Percentiles rank a stretch among this genome's conserved stretches.
These are phyloP conservation scores for Metschnikowia similis DNA, from an alignment of 805 yeast genomes.

Conservation along the genomic window DNA sequence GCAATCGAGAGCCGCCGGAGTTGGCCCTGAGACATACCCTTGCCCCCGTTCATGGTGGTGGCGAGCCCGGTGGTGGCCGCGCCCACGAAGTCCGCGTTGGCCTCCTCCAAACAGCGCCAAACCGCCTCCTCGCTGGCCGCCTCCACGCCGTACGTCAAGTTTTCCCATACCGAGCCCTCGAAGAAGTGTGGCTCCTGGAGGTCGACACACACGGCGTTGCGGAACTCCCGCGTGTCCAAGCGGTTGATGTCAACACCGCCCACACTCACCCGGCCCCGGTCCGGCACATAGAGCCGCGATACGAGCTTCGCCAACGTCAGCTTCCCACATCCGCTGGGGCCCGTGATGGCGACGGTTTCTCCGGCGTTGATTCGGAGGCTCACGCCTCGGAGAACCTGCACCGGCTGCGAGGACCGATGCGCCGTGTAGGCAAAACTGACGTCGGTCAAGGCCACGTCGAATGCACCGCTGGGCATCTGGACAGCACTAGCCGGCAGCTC, in stretches of 20 bases:
- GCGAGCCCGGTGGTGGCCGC: conserved; percentile 55
- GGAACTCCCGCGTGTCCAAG: conserved; percentile 44
- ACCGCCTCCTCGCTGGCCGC: conserved; percentile 28
- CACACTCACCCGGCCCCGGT: conserved; percentile 38
- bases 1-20: conserved; percentile 82
- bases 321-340: conserved; percentile 90
- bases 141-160: conserved; percentile 57
- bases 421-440: conserved; percentile 49
- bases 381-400: conserved; percentile 38
- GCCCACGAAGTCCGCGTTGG: conserved; percentile 53
- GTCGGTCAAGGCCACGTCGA: conserved; percentile 28
- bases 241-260: conserved; percentile 45
- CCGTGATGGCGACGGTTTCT: conserved; percentile 65
- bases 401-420: conserved; percentile 16
- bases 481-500: conserved; percentile 22
- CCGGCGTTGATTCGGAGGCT: conserved; percentile 40
- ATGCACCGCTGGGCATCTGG: not conserved
- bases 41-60: conserved; percentile 51
- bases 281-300: conserved; percentile 46
- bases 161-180: conserved; percentile 69
- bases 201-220: conserved; percentile 61
- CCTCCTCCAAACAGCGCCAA: conserved; percentile 36
- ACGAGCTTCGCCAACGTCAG: conserved; percentile 66
- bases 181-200: conserved; percentile 72
- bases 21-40: conserved; percentile 82